phyloP scores from a whole-genome alignment of 2,329 filamentous ascomycete species.

The Tolypocladium ovalisporum region DNA sequence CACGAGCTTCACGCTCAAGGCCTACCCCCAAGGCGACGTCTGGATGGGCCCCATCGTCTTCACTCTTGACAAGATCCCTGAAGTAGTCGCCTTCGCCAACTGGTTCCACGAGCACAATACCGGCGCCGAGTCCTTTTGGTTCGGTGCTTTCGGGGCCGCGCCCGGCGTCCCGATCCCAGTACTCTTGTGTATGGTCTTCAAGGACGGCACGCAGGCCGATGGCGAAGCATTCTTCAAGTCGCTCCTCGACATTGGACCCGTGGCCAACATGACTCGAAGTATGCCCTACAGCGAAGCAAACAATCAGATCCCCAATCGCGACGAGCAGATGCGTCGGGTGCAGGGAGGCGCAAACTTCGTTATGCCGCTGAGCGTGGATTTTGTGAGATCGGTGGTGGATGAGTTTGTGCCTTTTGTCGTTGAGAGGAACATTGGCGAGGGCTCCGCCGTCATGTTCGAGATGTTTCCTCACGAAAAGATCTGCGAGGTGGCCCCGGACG shows the following conservation, averaged over 20 bases:
- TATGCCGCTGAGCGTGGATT: constrained; percentile 22
- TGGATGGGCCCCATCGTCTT: constrained; percentile 19
- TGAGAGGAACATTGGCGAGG: constrained; percentile 9
- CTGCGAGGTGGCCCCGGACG: constrained; percentile 18
- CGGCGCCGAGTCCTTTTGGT: constrained; percentile 9
- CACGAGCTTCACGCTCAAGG: constrained; percentile 24
- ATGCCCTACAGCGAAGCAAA: constrained; percentile 30
- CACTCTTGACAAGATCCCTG: constrained; percentile 12
- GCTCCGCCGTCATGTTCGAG: constrained; percentile 24
- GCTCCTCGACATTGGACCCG: constrained; percentile 22
- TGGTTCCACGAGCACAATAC: constrained; percentile 14
- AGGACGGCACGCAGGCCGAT: constrained; percentile 19
- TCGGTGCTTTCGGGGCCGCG: constrained; percentile 19
- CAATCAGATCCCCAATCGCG: constrained; percentile 14
- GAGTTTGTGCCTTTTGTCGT: constrained; percentile 16
- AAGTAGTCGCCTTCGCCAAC: constrained; percentile 19
- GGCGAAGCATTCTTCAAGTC: constrained; percentile 21
- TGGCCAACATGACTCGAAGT: constrained; percentile 21
- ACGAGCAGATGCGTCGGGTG: constrained; percentile 19
- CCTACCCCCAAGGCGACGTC: constrained; percentile 18
- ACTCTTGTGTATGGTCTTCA: constrained; percentile 4
- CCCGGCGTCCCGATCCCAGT: neutral
- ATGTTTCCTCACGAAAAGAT: constrained; percentile 18
- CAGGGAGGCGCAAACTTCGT: constrained; percentile 30
- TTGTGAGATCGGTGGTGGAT: constrained; percentile 14